These are phyloP conservation scores for Suhomyces chickasaworum DNA, from an alignment of 1,139 yeast species.

Conservation along the genomic window DNA sequence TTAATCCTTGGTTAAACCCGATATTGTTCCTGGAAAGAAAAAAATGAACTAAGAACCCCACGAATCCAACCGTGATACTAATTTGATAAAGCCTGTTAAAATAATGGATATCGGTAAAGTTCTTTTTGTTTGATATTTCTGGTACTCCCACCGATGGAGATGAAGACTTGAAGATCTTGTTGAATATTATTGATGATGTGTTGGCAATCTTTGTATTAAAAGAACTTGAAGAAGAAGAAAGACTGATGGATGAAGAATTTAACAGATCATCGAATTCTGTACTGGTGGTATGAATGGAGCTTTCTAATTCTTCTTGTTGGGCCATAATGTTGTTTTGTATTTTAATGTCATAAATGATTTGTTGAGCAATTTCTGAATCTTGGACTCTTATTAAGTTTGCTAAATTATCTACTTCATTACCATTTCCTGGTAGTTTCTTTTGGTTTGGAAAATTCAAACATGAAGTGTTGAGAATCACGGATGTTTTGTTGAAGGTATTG, in stretches of 20 bases:
- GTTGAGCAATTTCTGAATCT: conserved; percentile 35
- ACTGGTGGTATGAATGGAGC: conserved; percentile 19
- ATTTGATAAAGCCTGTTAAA: conserved; percentile 31
- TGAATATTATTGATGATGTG: conserved; percentile 37
- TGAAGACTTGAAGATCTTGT: conserved; percentile 29
- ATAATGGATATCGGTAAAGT: conserved; percentile 12
- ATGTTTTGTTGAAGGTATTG: conserved; percentile 26
- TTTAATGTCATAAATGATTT: conserved; percentile 25
- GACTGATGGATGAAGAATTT: conserved; percentile 38
- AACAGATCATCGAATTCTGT: conserved; percentile 30
- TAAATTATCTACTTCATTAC: not conserved
- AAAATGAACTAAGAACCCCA: conserved; percentile 44
- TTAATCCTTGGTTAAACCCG: conserved; percentile 15
- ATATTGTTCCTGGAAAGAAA: conserved; percentile 29
- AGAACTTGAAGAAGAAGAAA: conserved; percentile 34
- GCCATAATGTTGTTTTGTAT: conserved; percentile 25
- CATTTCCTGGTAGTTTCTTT: not conserved
- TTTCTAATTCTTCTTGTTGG: conserved; percentile 30
- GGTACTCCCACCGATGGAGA: no score
- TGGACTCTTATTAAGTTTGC: conserved; percentile 22
- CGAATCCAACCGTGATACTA: conserved; percentile 44
- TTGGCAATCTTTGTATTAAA: conserved; percentile 31
- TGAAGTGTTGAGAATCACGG: conserved; percentile 25
- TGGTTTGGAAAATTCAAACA: not conserved
- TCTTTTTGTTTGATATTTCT: conserved; percentile 15